These are phyloP conservation scores for Tetrahymena malaccensis DNA, from an alignment of 73 alveolate species.

Conservation along the genomic window DNA sequence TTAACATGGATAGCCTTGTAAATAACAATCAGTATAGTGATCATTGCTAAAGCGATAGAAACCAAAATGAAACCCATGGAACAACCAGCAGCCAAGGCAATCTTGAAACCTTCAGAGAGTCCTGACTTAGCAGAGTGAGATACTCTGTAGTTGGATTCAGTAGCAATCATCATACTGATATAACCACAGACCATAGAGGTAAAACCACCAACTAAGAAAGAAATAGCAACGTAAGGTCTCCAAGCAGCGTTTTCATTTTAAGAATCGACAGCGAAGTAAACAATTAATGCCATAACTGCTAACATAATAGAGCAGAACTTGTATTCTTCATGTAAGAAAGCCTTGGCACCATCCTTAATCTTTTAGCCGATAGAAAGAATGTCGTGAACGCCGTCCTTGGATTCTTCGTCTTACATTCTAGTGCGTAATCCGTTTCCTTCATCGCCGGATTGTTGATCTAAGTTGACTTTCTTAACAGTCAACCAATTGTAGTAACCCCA, in stretches of 20 bases:
- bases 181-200: conserved; percentile 76
- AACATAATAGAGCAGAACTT: conserved; percentile 48
- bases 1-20: conserved; percentile 46
- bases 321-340: conserved; percentile 69
- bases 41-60: conserved; percentile 65
- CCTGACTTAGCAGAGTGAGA: conserved; percentile 49
- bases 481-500: conserved; percentile 34
- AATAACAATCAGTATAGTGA: conserved; percentile 46
- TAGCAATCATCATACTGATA: conserved; percentile 86
- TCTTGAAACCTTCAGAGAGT: conserved; percentile 50
- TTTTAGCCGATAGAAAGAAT: conserved; percentile 13
- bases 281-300: conserved; percentile 39
- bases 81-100: conserved; percentile 86
- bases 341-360: conserved; percentile 60
- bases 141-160: conserved; percentile 59
- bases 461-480: conserved; percentile 6
- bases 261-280: conserved; percentile 20
- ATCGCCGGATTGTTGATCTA: background rate
- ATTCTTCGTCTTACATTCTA: conserved; percentile 21
- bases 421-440: conserved; percentile 9
- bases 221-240: conserved; percentile 48
- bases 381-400: conserved; percentile 10
- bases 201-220: conserved; percentile 70
- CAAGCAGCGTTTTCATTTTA: conserved; percentile 27
- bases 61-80: conserved; percentile 79